A percentile compares a stretch with the other conserved stretches of the same genome.
These are phyloP conservation scores for Meira nashicola DNA, from an alignment of 1,284 basidiomycete species.

Conservation along the genomic window DNA sequence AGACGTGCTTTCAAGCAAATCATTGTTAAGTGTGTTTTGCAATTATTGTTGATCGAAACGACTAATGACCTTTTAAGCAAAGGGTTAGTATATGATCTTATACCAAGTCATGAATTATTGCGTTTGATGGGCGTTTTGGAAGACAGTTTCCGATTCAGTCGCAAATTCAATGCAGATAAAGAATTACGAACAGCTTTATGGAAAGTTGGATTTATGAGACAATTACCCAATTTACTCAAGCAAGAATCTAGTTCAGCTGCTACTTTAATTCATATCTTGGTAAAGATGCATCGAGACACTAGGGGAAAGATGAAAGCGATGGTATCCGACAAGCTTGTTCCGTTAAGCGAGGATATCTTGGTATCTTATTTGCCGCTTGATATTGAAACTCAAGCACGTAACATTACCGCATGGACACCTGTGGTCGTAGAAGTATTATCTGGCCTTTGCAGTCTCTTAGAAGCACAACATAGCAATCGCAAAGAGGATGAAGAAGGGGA, in stretches of 20 bases:
- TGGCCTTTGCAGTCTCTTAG: slow-evolving; percentile 75
- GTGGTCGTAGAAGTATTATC: slow-evolving; percentile 89
- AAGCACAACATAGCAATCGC: slow-evolving; percentile 58
- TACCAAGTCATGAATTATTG: slow-evolving; percentile 87
- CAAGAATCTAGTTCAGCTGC: slow-evolving; percentile 96
- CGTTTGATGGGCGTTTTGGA: slow-evolving; percentile 90
- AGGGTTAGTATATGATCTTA: slow-evolving; percentile 73
- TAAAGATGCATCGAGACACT: slow-evolving; percentile 91
- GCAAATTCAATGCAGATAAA: slow-evolving; percentile 97
- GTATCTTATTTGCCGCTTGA: slow-evolving; percentile 86
- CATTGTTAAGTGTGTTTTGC: slow-evolving; percentile 98
- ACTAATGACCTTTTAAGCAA: slow-evolving; percentile 85
- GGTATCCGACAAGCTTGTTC: slow-evolving; percentile 81
- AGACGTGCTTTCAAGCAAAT: slow-evolving; percentile 95
- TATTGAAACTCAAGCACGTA: slow-evolving; percentile 85
- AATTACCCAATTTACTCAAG: slow-evolving; percentile 93
- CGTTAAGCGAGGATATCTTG: slow-evolving; percentile 86
- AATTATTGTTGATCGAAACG: slow-evolving; percentile 92
- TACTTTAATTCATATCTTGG: slow-evolving; percentile 83
- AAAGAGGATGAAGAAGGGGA: slow-evolving; percentile 13
- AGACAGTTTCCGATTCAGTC: slow-evolving; percentile 93
- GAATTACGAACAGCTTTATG: slow-evolving; percentile 91
- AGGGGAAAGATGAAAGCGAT: slow-evolving; percentile 67
- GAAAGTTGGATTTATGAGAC: slow-evolving; percentile 99
- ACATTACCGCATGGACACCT: slow-evolving; percentile 95